phyloP scores from a whole-genome alignment of 306 rosid species.

The Cicer yamashitae region DNA sequence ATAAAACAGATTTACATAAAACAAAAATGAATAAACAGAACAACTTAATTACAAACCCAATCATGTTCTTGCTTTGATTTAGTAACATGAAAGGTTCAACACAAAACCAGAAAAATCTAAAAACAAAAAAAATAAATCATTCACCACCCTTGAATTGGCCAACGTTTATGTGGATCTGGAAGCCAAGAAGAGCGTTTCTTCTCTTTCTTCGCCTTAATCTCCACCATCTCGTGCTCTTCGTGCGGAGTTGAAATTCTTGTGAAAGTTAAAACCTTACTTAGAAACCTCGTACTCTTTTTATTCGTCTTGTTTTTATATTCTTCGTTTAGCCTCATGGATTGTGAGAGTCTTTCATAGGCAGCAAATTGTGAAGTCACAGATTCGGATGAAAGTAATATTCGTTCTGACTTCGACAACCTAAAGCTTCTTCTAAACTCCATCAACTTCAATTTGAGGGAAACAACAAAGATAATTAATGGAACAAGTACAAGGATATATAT shows the following conservation, averaged over 20 bases:
- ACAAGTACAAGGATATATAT: background rate
- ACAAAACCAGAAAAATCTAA: background rate
- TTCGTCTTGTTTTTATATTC: slow-evolving; percentile 40
- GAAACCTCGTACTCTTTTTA: slow-evolving; percentile 45
- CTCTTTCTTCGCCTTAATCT: slow-evolving; percentile 32
- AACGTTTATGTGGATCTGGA: slow-evolving; percentile 58
- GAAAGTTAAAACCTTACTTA: slow-evolving; percentile 47
- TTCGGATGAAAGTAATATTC: slow-evolving; percentile 44
- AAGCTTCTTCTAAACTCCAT: slow-evolving; percentile 51
- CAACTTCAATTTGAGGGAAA: background rate
- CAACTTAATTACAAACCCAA: background rate
- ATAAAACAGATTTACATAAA: background rate
- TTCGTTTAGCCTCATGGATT: slow-evolving; percentile 42
- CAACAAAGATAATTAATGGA: background rate
- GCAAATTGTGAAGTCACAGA: slow-evolving; percentile 45
- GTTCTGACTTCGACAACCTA: slow-evolving; percentile 43
- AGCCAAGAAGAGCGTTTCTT: slow-evolving; percentile 71
- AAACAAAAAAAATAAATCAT: background rate
- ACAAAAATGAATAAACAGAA: slow-evolving; percentile 1
- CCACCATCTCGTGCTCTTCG: background rate
- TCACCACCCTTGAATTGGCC: slow-evolving; percentile 80
- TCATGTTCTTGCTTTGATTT: background rate
- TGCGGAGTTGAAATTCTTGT: slow-evolving; percentile 29
- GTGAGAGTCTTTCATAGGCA: slow-evolving; percentile 58
- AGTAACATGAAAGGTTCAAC: background rate